Conservation (phyloP, 345 rosid species). For the Orychophragmus violaceus region DNA sequence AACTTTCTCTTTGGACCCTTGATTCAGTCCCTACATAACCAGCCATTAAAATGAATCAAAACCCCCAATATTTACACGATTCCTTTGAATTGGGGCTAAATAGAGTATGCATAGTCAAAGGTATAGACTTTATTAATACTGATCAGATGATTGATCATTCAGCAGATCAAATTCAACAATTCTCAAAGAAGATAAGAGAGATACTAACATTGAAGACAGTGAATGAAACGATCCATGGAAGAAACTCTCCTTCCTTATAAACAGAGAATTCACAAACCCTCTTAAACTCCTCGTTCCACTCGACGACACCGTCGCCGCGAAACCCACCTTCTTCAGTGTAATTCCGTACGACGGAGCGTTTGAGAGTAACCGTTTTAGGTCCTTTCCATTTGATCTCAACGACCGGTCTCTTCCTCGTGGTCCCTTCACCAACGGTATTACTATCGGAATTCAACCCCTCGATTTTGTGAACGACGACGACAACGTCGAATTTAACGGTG, state of each 20-base stretch:
- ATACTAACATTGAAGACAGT: constrained; percentile 46
- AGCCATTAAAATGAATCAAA: neutral
- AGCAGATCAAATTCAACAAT: neutral
- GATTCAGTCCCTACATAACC: constrained; percentile 37
- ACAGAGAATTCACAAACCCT: constrained; percentile 44
- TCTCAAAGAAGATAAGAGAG: neutral
- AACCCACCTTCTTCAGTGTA: constrained; percentile 42
- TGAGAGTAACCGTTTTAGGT: constrained; percentile 33
- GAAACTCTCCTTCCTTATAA: constrained; percentile 35
- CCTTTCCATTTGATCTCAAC: constrained; percentile 61
- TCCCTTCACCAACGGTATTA: neutral
- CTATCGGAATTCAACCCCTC: constrained; percentile 32
- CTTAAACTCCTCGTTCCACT: constrained; percentile 60
- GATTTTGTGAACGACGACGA: constrained; percentile 29
- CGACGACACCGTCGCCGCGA: constrained; percentile 41
- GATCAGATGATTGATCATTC: neutral
- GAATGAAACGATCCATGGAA: constrained; percentile 50
- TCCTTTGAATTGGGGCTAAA: neutral
- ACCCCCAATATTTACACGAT: neutral
- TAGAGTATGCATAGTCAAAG: neutral
- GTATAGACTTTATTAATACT: neutral
- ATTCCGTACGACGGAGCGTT: constrained; percentile 33
- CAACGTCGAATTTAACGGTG: constrained; percentile 44
- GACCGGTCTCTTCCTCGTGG: constrained; percentile 34
- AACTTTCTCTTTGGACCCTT: constrained; percentile 50